Percentiles rank a stretch among this genome's conserved stretches.
These are phyloP conservation scores for Sungouiozyma intestinalis DNA, from an alignment of 805 yeast species.

Conservation along the genomic window DNA sequence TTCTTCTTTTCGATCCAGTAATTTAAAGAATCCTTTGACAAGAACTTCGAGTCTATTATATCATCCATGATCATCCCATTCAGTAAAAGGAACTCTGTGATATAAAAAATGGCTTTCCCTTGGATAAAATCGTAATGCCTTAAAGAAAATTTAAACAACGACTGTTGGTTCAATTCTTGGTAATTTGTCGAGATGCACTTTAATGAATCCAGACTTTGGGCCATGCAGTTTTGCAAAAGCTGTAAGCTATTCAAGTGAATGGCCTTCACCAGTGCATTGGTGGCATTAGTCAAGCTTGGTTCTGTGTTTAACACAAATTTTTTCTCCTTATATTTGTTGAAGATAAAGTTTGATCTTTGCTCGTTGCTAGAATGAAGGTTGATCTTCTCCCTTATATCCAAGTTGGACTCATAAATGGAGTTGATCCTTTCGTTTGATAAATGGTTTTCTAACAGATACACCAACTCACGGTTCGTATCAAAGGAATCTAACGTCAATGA, in stretches of 20 bases:
- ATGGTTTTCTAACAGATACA: slow-evolving; percentile 43
- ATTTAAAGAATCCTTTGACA: slow-evolving; percentile 37
- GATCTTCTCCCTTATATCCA: slow-evolving; percentile 20
- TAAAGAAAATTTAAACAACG: slow-evolving; percentile 42
- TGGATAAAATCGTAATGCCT: slow-evolving; percentile 31
- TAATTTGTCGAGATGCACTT: slow-evolving; percentile 10
- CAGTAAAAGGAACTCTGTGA: slow-evolving; percentile 45
- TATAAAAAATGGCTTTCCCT: slow-evolving; percentile 32
- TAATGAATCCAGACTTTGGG: slow-evolving; percentile 11
- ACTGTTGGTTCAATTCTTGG: slow-evolving; percentile 11
- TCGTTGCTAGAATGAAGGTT: slow-evolving; percentile 31
- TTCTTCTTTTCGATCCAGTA: slow-evolving; percentile 45
- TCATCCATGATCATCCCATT: slow-evolving; percentile 48
- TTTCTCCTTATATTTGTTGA: slow-evolving; percentile 51
- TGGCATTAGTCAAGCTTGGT: slow-evolving; percentile 13
- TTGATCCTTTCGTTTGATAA: slow-evolving; percentile 49
- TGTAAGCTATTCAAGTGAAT: slow-evolving; percentile 37
- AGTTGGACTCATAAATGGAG: slow-evolving; percentile 45
- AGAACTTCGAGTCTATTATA: slow-evolving; percentile 19
- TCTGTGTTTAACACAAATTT: slow-evolving; percentile 29
- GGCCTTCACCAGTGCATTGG: slow-evolving; percentile 39
- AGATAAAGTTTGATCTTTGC: slow-evolving; percentile 48
- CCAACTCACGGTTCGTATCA: slow-evolving; percentile 44
- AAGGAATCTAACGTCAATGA: slow-evolving; percentile 67
- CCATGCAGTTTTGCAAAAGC: slow-evolving; percentile 15